phyloP scores from a whole-genome alignment of 2,329 filamentous ascomycete genomes.

The Aspergillus pseudoglaucus region DNA sequence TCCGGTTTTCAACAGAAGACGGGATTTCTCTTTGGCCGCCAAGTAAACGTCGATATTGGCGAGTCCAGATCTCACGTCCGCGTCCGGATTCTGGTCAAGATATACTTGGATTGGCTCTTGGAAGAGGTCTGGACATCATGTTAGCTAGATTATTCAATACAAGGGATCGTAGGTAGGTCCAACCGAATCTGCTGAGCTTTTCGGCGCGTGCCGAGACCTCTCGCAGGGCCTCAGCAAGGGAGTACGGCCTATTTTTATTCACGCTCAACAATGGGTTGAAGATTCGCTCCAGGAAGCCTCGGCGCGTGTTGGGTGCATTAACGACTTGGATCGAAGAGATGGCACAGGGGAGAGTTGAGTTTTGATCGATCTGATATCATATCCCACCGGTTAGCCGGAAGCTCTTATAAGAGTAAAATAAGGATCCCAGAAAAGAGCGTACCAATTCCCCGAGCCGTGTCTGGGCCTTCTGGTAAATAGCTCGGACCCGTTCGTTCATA shows the following conservation, averaged over 20 bases:
- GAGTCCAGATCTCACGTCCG: slow-evolving; percentile 54
- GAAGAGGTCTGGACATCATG: slow-evolving; percentile 63
- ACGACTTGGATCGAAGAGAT: slow-evolving; percentile 80
- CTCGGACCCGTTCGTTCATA: slow-evolving; percentile 52
- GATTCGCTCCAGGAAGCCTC: slow-evolving; percentile 72
- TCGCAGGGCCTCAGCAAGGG: slow-evolving; percentile 69
- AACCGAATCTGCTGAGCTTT: slow-evolving; percentile 77
- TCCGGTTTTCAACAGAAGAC: slow-evolving; percentile 83
- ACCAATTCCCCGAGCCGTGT: slow-evolving; percentile 60
- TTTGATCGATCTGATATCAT: slow-evolving; percentile 60
- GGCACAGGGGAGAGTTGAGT: slow-evolving; percentile 79
- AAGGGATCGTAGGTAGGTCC: slow-evolving; percentile 13
- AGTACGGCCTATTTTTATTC: slow-evolving; percentile 62
- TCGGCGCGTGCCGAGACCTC: slow-evolving; percentile 64
- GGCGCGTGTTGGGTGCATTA: slow-evolving; percentile 75
- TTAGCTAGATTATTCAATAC: slow-evolving; percentile 7
- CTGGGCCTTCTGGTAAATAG: slow-evolving; percentile 58
- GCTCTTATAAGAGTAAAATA: neutral
- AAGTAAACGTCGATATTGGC: slow-evolving; percentile 79
- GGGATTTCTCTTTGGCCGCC: slow-evolving; percentile 69
- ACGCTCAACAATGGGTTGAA: slow-evolving; percentile 70
- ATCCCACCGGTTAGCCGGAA: slow-evolving; percentile 8
- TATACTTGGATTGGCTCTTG: slow-evolving; percentile 75
- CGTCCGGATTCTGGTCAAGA: slow-evolving; percentile 68
- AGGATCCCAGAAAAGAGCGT: slow-evolving; percentile 17